Base-by-base conservation (phyloP, 1,284 basidiomycete species). In the Pyrrhoderma lamaoense region DNA sequence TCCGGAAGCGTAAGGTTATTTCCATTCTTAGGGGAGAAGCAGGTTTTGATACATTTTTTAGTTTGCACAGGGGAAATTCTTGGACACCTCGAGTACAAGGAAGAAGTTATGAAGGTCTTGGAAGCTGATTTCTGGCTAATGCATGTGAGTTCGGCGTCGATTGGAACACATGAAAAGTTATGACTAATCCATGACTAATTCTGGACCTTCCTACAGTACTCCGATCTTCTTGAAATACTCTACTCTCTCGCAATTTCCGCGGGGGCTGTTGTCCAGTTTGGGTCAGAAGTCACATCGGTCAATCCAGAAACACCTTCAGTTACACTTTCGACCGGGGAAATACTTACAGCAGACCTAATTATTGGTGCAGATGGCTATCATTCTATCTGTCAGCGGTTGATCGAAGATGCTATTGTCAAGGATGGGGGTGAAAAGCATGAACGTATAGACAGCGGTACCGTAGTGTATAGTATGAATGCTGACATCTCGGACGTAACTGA, bases 301-400 rank as follows among this genome's bases (percentile, higher is more conserved):
- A 50, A 58, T 64, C 14, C 63, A 64, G 36, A 56, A 56, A 44
- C 59, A 56, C 43, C 70, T 52, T 49, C 49, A 18, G 63, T 76
- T 18, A 69, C 59, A 0, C 63, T 83, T 11, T 64, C 67, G 8
- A 70, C 69, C 2, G 79, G 81, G 7, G 70, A 73, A 48, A 63
- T 64, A 13, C 50, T 82, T 40, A 54, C 58, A 1, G 77, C 71
- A 7, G 77, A 85, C 58, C 69, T 85, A n/a, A 69, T 85, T 45
- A 65, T 86, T 35, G 82, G 80, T 16, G 81, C 83, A 0, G 83
- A 85, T 57, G 83, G 83, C 5, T 64, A 66, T 13, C 57, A 57
- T 37, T 75, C 70, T 4, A 47, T 67, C 16, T 64, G 62, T 22
- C 65, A 71, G 19, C 57, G 62, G 45, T 50, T 64, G 14, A 58